Evolutionary conservation across 2,329 filamentous ascomycete species (phyloP), one percentile per base, ranked within the genome.

Genomic region (Colletotrichum falcatum): DNA sequence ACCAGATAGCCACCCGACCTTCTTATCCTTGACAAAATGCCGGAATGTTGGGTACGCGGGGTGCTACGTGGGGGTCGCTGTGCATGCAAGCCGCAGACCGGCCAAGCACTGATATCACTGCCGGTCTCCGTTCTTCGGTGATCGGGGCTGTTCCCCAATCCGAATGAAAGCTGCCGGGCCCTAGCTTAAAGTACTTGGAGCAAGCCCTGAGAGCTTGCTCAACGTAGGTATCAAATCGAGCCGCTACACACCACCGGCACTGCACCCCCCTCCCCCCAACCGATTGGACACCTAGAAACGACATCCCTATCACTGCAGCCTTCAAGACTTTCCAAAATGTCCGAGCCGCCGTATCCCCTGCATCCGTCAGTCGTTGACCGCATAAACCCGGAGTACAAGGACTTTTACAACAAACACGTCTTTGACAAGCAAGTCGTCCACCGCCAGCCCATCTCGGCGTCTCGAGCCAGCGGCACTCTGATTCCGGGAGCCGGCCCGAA

Each of bases 361-460:
- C 73, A 74, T 11, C 53, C 61, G 11, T 73, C 72, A 28, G 61
- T 73, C n/a, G 33, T 70, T 26, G 78, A 83, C 74, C 77, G 81
- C 46, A 78, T 88, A 60, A 78, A 87, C 74, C 81, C 84, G 1
- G 84, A 87, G 66, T 88, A 88, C 74, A 83, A 82, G 58, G 80
- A 76, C 16, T 88, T 87, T 76, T 88, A 88, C 78, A 86, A 88
- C 74, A 74, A 83, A 72, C 78, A 86, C 75, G 79, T 88, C 55
- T 77, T 84, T 72, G 80, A 86, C 76, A 80, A 83, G 62, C 85
- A 85, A 72, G 86, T 87, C 74, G 86, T 88, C 3, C 87, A 89
- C 74, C 79, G 84, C 18, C 87, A 88, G 67, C 85, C 87, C 1
- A 79, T 89, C 12, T 80, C 80, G 28, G 85, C 82, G 0, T 88